A percentile compares a stretch with the other conserved stretches of the same genome.
These are phyloP conservation scores for Umbelopsis vinacea DNA, from an alignment of 192 early-diverging fungal species.

Conservation along the genomic window DNA sequence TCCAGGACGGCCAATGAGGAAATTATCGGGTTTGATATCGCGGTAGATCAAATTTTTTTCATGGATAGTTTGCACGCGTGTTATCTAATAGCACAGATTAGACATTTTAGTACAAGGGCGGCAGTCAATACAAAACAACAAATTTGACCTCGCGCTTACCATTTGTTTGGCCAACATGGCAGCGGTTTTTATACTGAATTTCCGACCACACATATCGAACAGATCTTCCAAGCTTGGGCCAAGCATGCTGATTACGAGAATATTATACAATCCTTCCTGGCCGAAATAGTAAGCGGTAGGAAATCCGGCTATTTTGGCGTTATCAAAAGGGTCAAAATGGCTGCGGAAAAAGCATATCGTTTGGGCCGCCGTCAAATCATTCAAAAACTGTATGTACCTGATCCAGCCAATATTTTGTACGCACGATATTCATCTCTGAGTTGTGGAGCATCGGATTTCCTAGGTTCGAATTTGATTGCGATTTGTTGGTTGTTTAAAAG, in stretches of 20 bases:
- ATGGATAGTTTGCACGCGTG: conserved; percentile 89
- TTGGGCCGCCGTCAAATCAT: not conserved
- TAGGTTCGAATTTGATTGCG: conserved; percentile 95
- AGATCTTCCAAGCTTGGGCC: conserved; percentile 55
- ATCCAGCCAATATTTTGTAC: conserved; percentile 87
- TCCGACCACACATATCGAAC: conserved; percentile 43
- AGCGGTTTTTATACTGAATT: conserved; percentile 47
- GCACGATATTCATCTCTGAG: conserved; percentile 92
- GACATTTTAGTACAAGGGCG: not conserved
- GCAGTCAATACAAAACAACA: not conserved
- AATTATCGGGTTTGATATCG: conserved; percentile 99
- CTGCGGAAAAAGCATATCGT: not conserved
- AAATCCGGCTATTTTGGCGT: conserved; percentile 34
- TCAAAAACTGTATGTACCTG: conserved; percentile 37
- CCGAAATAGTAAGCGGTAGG: conserved; percentile 50
- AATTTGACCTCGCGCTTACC: conserved; percentile 37
- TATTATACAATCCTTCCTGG: conserved; percentile 48
- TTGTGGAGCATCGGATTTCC: conserved; percentile 95
- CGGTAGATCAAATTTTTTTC: conserved; percentile 95
- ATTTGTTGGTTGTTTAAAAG: conserved; percentile 87
- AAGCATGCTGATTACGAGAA: conserved; percentile 54
- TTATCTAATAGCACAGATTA: conserved; percentile 43
- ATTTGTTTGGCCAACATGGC: conserved; percentile 54
- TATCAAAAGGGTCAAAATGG: not conserved
- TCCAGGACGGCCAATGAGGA: conserved; percentile 84